Evolutionary conservation across 164 flowering plant genomes (phyloP).

Genomic region (Malania oleifera): DNA sequence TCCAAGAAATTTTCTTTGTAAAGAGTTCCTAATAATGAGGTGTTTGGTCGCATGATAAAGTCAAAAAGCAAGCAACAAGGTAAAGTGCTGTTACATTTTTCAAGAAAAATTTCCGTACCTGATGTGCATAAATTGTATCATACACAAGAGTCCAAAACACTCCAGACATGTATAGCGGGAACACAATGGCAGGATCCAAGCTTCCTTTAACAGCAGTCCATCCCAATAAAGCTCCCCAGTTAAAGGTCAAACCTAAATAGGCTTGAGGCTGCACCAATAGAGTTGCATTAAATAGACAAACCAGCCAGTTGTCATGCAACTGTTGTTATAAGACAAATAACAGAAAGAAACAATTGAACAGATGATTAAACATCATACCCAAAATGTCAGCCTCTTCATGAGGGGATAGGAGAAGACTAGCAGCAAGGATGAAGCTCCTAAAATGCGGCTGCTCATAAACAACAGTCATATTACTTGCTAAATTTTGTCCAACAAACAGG

Average conservation of each 20-base stretch:
- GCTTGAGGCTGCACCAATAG: constrained; percentile 83
- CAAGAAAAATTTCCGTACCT: constrained; percentile 44
- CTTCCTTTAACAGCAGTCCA: constrained; percentile 91
- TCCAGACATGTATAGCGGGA: constrained; percentile 82
- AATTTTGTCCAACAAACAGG: too few species aligned
- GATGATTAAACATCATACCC: constrained; percentile 43
- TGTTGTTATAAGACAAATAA: not conserved
- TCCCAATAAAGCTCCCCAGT: constrained; percentile 97
- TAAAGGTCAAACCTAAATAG: constrained; percentile 87
- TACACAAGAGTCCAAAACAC: constrained; percentile 98
- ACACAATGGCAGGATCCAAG: constrained; percentile 68
- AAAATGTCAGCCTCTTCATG: constrained; percentile 95
- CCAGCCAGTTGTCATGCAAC: not conserved
- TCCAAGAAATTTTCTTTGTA: too few species aligned
- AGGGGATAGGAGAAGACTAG: constrained; percentile 97
- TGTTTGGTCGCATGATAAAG: not conserved
- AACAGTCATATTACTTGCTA: too few species aligned
- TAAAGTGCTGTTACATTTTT: not conserved
- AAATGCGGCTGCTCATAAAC: constrained; percentile 46
- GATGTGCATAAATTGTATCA: constrained; percentile 99
- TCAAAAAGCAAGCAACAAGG: not conserved
- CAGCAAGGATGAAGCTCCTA: constrained; percentile 92
- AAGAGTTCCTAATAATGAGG: too few species aligned
- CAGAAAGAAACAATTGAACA: not conserved
- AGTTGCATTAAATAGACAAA: not conserved